phyloP scores from a whole-genome alignment of 2,329 filamentous ascomycete species.

The Paraphaeosphaeria minitans region DNA sequence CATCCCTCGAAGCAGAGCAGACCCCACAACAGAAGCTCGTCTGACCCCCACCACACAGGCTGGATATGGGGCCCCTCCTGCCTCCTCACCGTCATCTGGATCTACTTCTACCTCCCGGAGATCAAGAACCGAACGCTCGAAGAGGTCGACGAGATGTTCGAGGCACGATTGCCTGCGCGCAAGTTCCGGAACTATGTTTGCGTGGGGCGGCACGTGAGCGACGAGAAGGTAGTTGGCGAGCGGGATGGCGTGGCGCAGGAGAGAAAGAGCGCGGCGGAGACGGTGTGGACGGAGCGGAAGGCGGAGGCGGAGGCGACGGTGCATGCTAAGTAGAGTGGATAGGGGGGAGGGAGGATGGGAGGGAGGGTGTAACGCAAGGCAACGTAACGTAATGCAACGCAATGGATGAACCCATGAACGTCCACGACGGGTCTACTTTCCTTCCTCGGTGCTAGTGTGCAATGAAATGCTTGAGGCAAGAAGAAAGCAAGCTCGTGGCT shows the following conservation, averaged over 20 bases:
- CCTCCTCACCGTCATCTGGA: constrained; percentile 47
- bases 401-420: too few species aligned
- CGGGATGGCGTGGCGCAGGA: neutral
- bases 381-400: too few species aligned
- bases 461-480: too few species aligned
- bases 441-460: too few species aligned
- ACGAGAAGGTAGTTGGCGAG: constrained; percentile 18
- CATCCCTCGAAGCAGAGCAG: neutral
- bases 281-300: constrained; percentile 28
- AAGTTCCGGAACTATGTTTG: constrained; percentile 42
- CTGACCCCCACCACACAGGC: constrained; percentile 10
- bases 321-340: constrained; percentile 14
- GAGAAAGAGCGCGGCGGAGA: constrained; percentile 14
- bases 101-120: constrained; percentile 40
- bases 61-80: constrained; percentile 43
- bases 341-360: neutral
- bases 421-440: too few species aligned
- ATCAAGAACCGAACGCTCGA: constrained; percentile 49
- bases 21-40: neutral
- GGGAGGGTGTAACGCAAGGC: too few species aligned
- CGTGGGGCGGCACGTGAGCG: constrained; percentile 22
- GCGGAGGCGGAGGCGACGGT: constrained; percentile 18
- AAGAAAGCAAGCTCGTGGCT: too few species aligned
- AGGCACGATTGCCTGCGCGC: constrained; percentile 33
- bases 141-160: constrained; percentile 44